Evolutionary conservation across 2,329 filamentous ascomycete species (phyloP).

Genomic region (Beauveria pseudobassiana): DNA sequence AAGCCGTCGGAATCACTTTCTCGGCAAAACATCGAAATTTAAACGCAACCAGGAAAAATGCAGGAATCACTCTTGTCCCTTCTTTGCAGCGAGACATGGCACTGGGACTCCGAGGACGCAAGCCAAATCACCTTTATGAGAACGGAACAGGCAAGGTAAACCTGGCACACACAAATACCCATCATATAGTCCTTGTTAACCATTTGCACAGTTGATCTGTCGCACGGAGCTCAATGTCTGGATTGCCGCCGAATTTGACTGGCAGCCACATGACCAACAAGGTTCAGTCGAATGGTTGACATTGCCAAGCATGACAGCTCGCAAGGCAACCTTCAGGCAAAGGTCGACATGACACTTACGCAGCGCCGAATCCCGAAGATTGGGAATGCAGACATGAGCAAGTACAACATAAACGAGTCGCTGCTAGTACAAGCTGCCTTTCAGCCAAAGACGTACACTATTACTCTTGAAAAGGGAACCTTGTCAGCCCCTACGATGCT

Average conservation of each 20-base stretch:
- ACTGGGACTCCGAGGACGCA: background rate
- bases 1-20: background rate
- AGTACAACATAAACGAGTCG: background rate
- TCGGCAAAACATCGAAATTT: background rate
- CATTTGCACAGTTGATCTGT: background rate
- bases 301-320: background rate
- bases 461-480: background rate
- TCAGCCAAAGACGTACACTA: background rate
- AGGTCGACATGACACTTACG: background rate
- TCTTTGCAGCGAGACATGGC: background rate
- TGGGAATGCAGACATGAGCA: background rate
- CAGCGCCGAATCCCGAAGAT: background rate
- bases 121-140: background rate
- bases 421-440: background rate
- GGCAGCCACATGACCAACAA: background rate
- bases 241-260: background rate
- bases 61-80: background rate
- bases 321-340: background rate
- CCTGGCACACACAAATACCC: background rate
- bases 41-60: background rate
- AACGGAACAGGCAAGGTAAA: background rate
- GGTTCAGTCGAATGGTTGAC: background rate
- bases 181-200: background rate
- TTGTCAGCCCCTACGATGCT: background rate
- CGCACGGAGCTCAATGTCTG: background rate